Conservation (phyloP, 306 rosid species). For the Astragalus glycyphyllos region DNA sequence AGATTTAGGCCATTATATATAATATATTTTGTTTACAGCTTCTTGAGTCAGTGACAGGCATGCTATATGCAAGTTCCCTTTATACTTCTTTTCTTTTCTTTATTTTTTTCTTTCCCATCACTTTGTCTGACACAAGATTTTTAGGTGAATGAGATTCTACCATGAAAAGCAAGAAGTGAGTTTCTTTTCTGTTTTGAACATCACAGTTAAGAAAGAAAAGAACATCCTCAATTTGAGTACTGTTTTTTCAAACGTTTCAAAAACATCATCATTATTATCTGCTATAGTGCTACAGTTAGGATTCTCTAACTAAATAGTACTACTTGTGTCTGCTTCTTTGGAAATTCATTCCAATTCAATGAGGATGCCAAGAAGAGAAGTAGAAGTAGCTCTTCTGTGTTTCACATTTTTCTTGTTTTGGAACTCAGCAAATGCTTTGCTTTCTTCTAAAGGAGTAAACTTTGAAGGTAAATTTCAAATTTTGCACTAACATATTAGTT, state of each 20-base stretch:
- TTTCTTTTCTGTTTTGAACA: conserved; percentile 57
- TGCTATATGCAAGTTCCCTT: conserved; percentile 64
- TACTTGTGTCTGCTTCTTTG: conserved; percentile 46
- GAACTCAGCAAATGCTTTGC: conserved; percentile 67
- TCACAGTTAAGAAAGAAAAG: conserved; percentile 40
- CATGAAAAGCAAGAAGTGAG: conserved; percentile 61
- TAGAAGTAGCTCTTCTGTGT: conserved; percentile 53
- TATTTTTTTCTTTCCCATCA: neutral
- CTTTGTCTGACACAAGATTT: conserved; percentile 62
- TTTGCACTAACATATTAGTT: conserved; percentile 6
- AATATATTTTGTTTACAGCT: conserved; percentile 49
- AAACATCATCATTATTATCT: conserved; percentile 37
- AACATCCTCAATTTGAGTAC: conserved; percentile 45
- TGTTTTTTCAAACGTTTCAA: conserved; percentile 37
- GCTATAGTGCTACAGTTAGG: conserved; percentile 29
- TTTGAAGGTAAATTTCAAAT: conserved; percentile 73
- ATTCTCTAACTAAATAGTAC: conserved; percentile 35
- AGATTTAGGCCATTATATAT: conserved; percentile 43
- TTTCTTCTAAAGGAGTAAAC: conserved; percentile 96
- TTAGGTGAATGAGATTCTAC: conserved; percentile 69
- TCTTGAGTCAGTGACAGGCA: conserved; percentile 76
- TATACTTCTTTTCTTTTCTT: conserved; percentile 34
- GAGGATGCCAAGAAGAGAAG: conserved; percentile 57
- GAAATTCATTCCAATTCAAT: conserved; percentile 38
- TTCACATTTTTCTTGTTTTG: conserved; percentile 58